Percentiles rank a stretch among this genome's conserved stretches.
Conservation (phyloP, 228 moss, liverwort and hornwort genomes). For the Sphagnum magellanicum region DNA sequence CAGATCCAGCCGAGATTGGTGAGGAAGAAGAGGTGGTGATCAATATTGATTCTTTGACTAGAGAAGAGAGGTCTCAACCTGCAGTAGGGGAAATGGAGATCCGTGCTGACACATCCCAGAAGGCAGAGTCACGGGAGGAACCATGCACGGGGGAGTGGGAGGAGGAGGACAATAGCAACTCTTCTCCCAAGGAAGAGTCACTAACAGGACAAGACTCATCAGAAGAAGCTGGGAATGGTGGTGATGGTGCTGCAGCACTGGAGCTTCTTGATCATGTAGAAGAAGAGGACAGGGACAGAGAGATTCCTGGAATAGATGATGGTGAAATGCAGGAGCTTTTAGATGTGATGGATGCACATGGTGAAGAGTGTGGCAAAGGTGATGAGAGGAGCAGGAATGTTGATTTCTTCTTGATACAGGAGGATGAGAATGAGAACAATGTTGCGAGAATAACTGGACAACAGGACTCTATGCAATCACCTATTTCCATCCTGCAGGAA, state of each 20-base stretch:
- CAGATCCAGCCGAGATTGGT: background rate
- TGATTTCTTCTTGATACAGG: background rate
- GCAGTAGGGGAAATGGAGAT: too few relatives aligned
- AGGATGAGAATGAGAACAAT: background rate
- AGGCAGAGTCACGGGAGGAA: too few relatives aligned
- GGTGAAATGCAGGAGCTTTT: background rate
- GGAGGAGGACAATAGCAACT: conserved; percentile 2
- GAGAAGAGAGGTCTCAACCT: too few relatives aligned
- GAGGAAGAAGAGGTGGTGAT: background rate
- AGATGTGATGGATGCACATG: background rate
- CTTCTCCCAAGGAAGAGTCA: conserved; percentile 7
- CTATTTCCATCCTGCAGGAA: too few relatives aligned
- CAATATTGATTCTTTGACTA: too few relatives aligned
- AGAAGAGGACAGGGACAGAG: conserved; percentile 1
- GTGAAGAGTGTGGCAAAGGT: too few relatives aligned
- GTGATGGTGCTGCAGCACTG: conserved; percentile 1
- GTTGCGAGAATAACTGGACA: conserved; percentile 17
- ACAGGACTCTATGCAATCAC: too few relatives aligned
- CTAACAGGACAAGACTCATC: conserved; percentile 2
- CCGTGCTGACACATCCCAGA: too few relatives aligned
- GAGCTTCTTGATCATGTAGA: background rate
- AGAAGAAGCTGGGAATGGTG: conserved; percentile 3
- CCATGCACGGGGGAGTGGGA: background rate
- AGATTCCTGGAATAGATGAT: background rate
- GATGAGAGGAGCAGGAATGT: background rate